Percentiles rank a stretch among this genome's conserved stretches.
These are phyloP conservation scores for Pythium scleroteichum DNA, from an alignment of 352 stramenopile species.

Conservation along the genomic window DNA sequence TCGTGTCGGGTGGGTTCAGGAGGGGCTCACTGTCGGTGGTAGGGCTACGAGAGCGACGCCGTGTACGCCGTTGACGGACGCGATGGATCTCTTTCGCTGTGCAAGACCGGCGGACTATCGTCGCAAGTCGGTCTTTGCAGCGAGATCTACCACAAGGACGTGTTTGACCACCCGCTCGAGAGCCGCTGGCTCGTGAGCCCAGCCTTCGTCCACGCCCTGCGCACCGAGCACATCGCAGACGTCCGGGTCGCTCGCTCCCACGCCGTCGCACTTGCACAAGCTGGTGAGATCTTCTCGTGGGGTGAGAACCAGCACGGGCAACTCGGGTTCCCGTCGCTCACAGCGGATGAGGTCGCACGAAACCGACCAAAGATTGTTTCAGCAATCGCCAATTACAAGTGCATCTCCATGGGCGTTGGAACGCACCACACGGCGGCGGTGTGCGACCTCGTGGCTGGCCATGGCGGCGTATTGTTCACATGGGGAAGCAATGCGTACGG, in stretches of 20 bases:
- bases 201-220: constrained; percentile 64
- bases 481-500: constrained; percentile 80
- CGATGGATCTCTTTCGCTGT: constrained; percentile 69
- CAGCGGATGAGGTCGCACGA: constrained; percentile 46
- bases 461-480: constrained; percentile 63
- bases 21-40: not conserved
- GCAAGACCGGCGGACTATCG: constrained; percentile 63
- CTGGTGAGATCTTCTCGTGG: constrained; percentile 93
- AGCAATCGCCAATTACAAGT: constrained; percentile 58
- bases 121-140: constrained; percentile 71
- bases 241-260: constrained; percentile 58
- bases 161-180: constrained; percentile 54
- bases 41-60: constrained; percentile 67
- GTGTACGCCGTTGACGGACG: constrained; percentile 65
- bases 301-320: constrained; percentile 92
- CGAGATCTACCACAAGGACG: constrained; percentile 31
- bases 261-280: constrained; percentile 70
- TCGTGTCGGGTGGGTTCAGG: constrained; percentile 1
- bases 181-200: constrained; percentile 73
- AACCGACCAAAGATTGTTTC: constrained; percentile 57
- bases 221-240: constrained; percentile 53
- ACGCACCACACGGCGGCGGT: constrained; percentile 66
- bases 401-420: constrained; percentile 55
- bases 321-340: constrained; percentile 51
- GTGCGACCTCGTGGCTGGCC: constrained; percentile 65